Conservation (phyloP, 768 basidiomycete species). For the Dictyophora rubrovolvata region DNA sequence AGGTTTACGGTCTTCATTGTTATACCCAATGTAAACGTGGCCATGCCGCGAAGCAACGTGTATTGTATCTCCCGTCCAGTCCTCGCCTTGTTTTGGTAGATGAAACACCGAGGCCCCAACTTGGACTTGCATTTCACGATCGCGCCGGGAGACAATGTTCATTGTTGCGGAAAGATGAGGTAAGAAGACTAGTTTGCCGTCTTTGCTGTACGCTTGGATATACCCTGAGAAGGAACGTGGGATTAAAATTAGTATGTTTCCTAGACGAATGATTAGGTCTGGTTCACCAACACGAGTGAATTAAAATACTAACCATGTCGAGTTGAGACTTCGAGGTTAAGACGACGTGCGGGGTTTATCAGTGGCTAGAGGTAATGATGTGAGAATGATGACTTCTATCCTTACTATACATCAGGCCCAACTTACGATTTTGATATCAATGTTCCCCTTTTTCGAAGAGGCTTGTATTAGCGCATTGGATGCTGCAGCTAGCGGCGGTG, state of each 20-base stretch:
- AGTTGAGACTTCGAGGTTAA: slow-evolving; percentile 1
- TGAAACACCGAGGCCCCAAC: neutral
- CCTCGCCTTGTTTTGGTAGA: neutral
- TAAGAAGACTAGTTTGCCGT: slow-evolving; percentile 1
- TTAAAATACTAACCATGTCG: neutral
- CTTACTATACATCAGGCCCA: neutral
- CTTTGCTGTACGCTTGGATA: slow-evolving; percentile 5
- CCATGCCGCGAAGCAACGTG: slow-evolving; percentile 3
- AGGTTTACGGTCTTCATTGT: neutral
- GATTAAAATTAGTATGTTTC: slow-evolving; percentile 3
- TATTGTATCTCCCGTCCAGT: slow-evolving; percentile 6
- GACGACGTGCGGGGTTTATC: neutral
- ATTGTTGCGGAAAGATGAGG: neutral
- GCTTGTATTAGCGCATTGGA: slow-evolving; percentile 6
- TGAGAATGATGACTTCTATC: neutral
- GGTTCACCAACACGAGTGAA: neutral
- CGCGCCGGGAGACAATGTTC: slow-evolving; percentile 3
- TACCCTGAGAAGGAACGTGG: slow-evolving; percentile 9
- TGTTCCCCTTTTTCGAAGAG: neutral
- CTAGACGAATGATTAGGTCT: neutral
- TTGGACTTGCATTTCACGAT: neutral
- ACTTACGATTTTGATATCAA: slow-evolving; percentile 7
- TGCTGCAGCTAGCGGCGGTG: neutral
- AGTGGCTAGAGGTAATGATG: neutral
- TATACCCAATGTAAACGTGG: neutral